phyloP scores from a whole-genome alignment of 345 rosid genomes.

The Populus deltoides region DNA sequence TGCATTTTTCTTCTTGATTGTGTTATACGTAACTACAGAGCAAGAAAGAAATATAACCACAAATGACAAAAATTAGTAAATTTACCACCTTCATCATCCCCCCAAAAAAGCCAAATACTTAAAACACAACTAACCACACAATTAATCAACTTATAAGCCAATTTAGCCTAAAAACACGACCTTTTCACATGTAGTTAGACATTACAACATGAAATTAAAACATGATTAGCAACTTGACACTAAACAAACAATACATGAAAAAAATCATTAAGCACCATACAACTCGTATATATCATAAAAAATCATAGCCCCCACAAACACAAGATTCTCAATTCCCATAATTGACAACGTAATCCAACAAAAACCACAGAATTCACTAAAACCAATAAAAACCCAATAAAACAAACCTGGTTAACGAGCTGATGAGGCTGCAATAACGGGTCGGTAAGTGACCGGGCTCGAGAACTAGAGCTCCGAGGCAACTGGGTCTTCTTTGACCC shows the following conservation, averaged over 20 bases:
- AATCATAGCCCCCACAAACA: not conserved
- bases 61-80: not conserved
- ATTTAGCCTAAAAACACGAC: not conserved
- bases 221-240: not conserved
- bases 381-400: not conserved
- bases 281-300: not conserved
- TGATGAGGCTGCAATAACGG: constrained; percentile 88
- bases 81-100: not conserved
- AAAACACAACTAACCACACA: not conserved
- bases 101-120: not conserved
- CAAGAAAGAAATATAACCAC: too few species aligned
- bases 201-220: not conserved
- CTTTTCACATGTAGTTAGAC: not conserved
- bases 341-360: not conserved
- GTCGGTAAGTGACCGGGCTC: constrained; percentile 83
- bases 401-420: constrained; percentile 73
- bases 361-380: not conserved
- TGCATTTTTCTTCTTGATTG: too few species aligned
- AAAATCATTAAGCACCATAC: not conserved
- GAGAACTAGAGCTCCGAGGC: constrained; percentile 84
- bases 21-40: too few species aligned
- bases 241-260: not conserved
- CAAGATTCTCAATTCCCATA: not conserved
- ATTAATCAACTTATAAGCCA: not conserved
- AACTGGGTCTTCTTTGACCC: constrained; percentile 63